phyloP scores from a whole-genome alignment of 345 rosid genomes.

The Iberis pinnata region DNA sequence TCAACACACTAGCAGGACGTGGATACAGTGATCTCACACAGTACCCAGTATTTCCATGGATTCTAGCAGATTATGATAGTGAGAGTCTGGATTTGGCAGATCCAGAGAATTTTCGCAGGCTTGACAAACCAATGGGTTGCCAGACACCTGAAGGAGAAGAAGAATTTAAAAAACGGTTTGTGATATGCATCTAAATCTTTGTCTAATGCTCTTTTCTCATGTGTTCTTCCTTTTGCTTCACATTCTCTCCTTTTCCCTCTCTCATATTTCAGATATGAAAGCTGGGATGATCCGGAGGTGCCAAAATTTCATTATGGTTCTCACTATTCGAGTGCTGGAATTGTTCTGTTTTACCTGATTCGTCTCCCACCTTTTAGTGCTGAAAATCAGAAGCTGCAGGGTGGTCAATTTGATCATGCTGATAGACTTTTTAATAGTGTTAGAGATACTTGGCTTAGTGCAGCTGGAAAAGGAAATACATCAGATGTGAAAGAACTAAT shows the following conservation, averaged over 20 bases:
- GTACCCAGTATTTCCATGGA: conserved; percentile 99
- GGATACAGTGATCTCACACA: conserved; percentile 99
- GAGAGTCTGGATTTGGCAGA: conserved; percentile 74
- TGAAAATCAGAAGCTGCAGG: conserved; percentile 99
- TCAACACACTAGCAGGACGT: conserved; percentile 96
- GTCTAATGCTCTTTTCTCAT: not conserved
- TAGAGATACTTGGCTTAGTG: conserved; percentile 96
- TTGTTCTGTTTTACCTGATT: conserved; percentile 93
- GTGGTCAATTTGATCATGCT: conserved; percentile 99
- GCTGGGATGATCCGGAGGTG: conserved; percentile 99
- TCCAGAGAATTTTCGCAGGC: conserved; percentile 81
- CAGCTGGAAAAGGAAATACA: conserved; percentile 95
- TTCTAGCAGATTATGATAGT: conserved; percentile 92
- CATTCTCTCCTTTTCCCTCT: conserved; percentile 7
- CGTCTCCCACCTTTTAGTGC: conserved; percentile 95
- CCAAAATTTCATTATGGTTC: conserved; percentile 99
- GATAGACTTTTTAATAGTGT: conserved; percentile 94
- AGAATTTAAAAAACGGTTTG: conserved; percentile 93
- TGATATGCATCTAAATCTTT: too few relatives aligned
- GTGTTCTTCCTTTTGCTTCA: conserved; percentile 6
- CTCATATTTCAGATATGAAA: conserved; percentile 65
- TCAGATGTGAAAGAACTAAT: conserved; percentile 98
- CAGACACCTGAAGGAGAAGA: conserved; percentile 95
- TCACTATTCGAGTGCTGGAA: conserved; percentile 99
- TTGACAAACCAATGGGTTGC: conserved; percentile 99